Evolutionary conservation across 1,284 basidiomycete genomes (phyloP), one percentile per base, ranked within the genome.

Genomic region (Heterobasidion occidentale): DNA sequence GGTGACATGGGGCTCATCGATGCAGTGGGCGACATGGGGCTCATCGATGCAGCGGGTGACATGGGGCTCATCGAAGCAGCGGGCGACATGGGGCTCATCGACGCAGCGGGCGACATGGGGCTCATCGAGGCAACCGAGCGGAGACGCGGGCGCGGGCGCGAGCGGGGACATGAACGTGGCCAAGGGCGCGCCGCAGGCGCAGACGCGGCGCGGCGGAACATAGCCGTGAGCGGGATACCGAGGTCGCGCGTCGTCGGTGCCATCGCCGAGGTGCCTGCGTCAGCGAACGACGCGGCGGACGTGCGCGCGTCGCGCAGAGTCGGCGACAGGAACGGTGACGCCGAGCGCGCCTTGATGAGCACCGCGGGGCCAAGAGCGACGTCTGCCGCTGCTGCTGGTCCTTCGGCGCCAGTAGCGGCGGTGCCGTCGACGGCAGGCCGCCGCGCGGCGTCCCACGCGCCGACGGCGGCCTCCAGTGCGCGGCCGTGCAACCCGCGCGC

Each of bases 151-250:
- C 20, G 3, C 20, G 20, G 20, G 57, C 57, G n/a, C 27, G 49
- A 19, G 35, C 17, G 19, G 38, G 8, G 1, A 7, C 54, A 27
- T 52, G 45, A 9, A 45, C 53, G 11, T 53, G 53, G n/a, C 9
- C 52, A 27, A 73, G 54, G 69, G 62, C 1, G 74, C 75, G 36
- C n/a, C n/a, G n/a, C n/a, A n/a, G 82, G 78, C 3, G 75, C 78
- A 36, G 83, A 84, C 2, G 78, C 69, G 15, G 80, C 81, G 51
- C 83, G 79, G 64, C 74, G 80, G 70, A 79, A 81, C 78, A 84
- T 81, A 42, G 78, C 71, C 7, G 80, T 81, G 50, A 83, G 74
- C 5, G 80, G 77, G 20, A 80, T 69, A 49, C 65, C 70, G 68
- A 77, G 77, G 38, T 45, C 73, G 68, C 8, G 65, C 59, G 35